Base-by-base conservation (phyloP, 2,329 filamentous ascomycete species). In the Bipolaris victoriae region DNA sequence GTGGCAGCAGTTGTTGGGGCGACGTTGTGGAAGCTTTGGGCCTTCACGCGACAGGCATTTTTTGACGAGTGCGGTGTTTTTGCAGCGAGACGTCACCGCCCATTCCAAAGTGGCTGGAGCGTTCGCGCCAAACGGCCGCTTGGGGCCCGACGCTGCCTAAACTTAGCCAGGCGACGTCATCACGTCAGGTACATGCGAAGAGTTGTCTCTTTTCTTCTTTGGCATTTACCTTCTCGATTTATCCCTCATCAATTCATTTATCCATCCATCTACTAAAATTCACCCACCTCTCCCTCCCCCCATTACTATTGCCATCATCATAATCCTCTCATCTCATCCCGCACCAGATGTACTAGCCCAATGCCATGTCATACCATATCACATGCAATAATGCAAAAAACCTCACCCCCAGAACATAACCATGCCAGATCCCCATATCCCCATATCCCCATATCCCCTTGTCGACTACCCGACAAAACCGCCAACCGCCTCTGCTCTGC, bases 11-110 rank as follows among this genome's bases (percentile, higher is more conserved):
- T 46, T 50, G 50, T 39, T 44, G 52, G 54, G 54, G 57, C 44
- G 41, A 52, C 35, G 52, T 31, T 18, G 57, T 48, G 22, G 50
- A 36, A 57, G 60, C 57, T 49, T 60, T 26, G 56, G 53, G 56
- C 54, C 49, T 62, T 64, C 60, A 60, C 60, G 60, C 60, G 57
- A 60, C 51, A 51, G 41, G 37, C 49, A 62, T 64, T 62, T 65
- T 65, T 65, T 61, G 36, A 56, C 47, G 44, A 60, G 52, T 62
- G 63, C 61, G 50, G 49, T 64, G 56, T 65, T 65, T 65, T 54
- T 54, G 24, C 43, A 50, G 33, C 26, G 45, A 37, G 58, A 65
- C 58, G 62, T 63, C 62, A 65, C 62, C 58, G 62, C 58, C 58
- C 51, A 35, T 40, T 47, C 50, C 49, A 45, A 52, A 45, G 29